Evolutionary conservation across 257 asterid species (phyloP), one percentile per base, ranked within the genome.

Genomic region (Osmanthus fragrans): DNA sequence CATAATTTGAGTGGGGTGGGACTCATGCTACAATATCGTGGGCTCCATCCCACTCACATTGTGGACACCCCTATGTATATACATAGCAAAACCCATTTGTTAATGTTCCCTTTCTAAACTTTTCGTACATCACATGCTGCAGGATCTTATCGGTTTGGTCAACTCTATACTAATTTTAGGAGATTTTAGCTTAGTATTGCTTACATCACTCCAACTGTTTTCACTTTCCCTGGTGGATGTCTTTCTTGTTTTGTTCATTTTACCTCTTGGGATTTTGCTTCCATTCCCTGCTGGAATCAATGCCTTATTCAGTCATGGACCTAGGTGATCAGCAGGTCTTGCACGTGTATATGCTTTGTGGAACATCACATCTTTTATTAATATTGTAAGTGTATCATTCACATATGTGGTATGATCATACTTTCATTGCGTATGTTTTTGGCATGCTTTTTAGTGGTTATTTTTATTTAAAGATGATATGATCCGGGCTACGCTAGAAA

Each of bases 261-360:
- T 90, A 77, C 99, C 99, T 13, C 87, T 96, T 25, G 99, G 97
- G 40, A 90, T 93, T 77, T 84, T 96, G 83, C 97, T 96, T 71
- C 97, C 99, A 51, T 93, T 96, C 79, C 99, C 99, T 64, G 92
- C 99, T 81, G 99, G 99, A 80, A 92, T 96, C 82, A 96, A 93
- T 83, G 99, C 98, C n/a, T n/a, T n/a, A n/a, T n/a, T n/a, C n/a
- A n/a, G n/a, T n/a, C n/a, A 96, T 76, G 98, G 98, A 73, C 97
- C 97, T 8, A 91, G 97, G 82, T 92, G 94, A 73, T 93, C 98
- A 70, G 97, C 99, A 73, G 95, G 96, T 73, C 98, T 96, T 81
- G 97, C 99, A 15, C 98, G 98, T 74, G 88, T 89, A 68, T 96
- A 93, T 93, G 27, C 27, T 25, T 25, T 25, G 27, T 25, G 98